These are phyloP conservation scores for Claviceps capensis DNA, from an alignment of 2,329 filamentous ascomycete species.

Conservation along the genomic window DNA sequence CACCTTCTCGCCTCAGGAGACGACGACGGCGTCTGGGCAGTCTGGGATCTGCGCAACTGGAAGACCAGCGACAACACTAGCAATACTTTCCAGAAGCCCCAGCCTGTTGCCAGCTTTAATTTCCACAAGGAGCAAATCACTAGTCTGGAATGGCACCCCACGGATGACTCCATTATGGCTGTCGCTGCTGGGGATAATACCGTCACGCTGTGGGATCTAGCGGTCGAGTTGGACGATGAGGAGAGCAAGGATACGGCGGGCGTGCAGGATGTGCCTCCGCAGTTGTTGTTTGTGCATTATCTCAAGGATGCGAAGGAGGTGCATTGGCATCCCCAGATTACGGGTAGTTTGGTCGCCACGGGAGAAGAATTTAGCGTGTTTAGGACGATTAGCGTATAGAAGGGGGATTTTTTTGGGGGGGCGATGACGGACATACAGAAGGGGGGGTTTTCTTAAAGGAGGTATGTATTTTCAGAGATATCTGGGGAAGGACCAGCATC, in stretches of 20 bases:
- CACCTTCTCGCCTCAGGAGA: slow-evolving; percentile 86
- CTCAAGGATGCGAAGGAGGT: slow-evolving; percentile 89
- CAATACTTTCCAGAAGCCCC: slow-evolving; percentile 31
- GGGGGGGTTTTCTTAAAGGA: neutral
- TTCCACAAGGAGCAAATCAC: slow-evolving; percentile 98
- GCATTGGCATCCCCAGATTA: slow-evolving; percentile 96
- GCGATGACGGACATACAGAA: neutral
- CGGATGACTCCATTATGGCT: slow-evolving; percentile 88
- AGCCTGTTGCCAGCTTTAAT: slow-evolving; percentile 80
- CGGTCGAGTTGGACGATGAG: slow-evolving; percentile 92
- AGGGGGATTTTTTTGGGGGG: too few relatives aligned
- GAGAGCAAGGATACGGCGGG: slow-evolving; percentile 84
- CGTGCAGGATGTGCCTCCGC: slow-evolving; percentile 80
- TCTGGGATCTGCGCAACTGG: slow-evolving; percentile 95
- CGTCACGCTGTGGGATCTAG: slow-evolving; percentile 90
- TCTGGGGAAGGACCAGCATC: too few relatives aligned
- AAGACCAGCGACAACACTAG: slow-evolving; percentile 39
- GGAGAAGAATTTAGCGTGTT: slow-evolving; percentile 81
- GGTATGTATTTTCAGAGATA: neutral
- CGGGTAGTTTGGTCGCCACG: slow-evolving; percentile 77
- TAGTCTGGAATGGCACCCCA: slow-evolving; percentile 92
- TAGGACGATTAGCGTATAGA: slow-evolving; percentile 65
- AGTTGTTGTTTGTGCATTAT: slow-evolving; percentile 93
- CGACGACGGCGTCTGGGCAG: slow-evolving; percentile 86
- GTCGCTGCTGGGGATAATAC: slow-evolving; percentile 90